A percentile compares a stretch with the other conserved stretches of the same genome.
phyloP scores from a whole-genome alignment of 2,329 filamentous ascomycete species.

The Penicillium sp. region DNA sequence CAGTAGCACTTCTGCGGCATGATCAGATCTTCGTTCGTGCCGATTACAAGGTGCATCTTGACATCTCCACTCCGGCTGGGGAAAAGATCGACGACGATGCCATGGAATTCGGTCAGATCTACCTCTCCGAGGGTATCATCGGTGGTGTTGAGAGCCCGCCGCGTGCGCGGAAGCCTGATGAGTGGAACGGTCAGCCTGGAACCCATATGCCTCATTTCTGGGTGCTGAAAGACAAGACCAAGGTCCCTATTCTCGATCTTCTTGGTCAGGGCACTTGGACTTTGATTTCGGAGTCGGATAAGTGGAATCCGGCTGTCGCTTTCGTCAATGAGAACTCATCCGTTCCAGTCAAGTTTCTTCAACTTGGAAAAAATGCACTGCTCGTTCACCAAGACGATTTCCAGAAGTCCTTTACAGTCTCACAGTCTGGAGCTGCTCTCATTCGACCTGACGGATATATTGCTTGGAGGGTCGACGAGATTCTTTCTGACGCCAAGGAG shows the following conservation, averaged over 20 bases:
- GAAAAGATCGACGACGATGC: constrained; percentile 28
- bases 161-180: constrained; percentile 23
- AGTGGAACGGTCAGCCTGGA: constrained; percentile 33
- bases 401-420: constrained; percentile 30
- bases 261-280: constrained; percentile 29
- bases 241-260: constrained; percentile 36
- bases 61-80: constrained; percentile 2
- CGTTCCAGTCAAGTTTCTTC: constrained; percentile 10
- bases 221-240: constrained; percentile 21
- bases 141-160: constrained; percentile 9
- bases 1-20: constrained; percentile 33
- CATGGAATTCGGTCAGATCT: constrained; percentile 32
- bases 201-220: constrained; percentile 38
- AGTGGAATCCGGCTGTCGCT: constrained; percentile 11
- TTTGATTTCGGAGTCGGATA: constrained; percentile 27
- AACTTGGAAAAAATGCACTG: constrained; percentile 14
- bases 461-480: constrained; percentile 29
- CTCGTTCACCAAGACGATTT: constrained; percentile 15
- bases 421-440: constrained; percentile 31
- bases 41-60: constrained; percentile 24
- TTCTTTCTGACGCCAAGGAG: not conserved
- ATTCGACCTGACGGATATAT: constrained; percentile 41
- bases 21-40: constrained; percentile 30
- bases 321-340: constrained; percentile 17
- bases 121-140: constrained; percentile 26